Conservation (phyloP, 352 stramenopile species). For the Globisporangium middletonii region DNA sequence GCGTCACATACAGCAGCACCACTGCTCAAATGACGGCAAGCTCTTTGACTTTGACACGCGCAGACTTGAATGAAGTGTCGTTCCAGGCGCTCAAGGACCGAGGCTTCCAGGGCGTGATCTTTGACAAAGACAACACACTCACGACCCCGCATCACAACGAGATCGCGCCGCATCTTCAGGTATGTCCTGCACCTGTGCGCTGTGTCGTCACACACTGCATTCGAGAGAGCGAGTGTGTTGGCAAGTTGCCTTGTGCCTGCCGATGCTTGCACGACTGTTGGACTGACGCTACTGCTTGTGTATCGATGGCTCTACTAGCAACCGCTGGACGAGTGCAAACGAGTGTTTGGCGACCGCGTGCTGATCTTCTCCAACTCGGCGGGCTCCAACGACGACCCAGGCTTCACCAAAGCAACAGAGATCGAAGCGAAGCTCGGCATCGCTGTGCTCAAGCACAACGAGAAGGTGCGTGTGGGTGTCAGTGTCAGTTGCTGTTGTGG, state of each 20-base stretch:
- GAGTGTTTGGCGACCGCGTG: constrained; percentile 89
- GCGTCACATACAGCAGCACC: neutral
- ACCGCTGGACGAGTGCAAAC: constrained; percentile 66
- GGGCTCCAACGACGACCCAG: constrained; percentile 88
- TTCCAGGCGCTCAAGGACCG: constrained; percentile 69
- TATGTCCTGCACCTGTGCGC: neutral
- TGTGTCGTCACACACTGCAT: too few species aligned
- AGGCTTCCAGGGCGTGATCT: constrained; percentile 92
- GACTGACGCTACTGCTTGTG: neutral
- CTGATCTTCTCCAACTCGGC: constrained; percentile 96
- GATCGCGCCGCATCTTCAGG: constrained; percentile 70
- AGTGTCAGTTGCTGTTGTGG: neutral
- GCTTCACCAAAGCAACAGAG: constrained; percentile 67
- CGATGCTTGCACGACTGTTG: too few species aligned
- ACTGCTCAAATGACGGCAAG: neutral
- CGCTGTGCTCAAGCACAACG: constrained; percentile 85
- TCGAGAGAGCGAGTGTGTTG: too few species aligned
- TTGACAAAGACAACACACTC: constrained; percentile 98
- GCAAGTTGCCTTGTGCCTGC: too few species aligned
- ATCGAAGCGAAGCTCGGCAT: constrained; percentile 84
- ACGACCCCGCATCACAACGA: constrained; percentile 87
- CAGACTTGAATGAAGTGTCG: constrained; percentile 79
- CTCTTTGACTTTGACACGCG: neutral
- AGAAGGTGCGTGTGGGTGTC: constrained; percentile 57
- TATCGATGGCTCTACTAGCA: constrained; percentile 15